Evolutionary conservation across 495 filamentous ascomycete species (phyloP).

Genomic region (Rhizodiscina lignyota): DNA sequence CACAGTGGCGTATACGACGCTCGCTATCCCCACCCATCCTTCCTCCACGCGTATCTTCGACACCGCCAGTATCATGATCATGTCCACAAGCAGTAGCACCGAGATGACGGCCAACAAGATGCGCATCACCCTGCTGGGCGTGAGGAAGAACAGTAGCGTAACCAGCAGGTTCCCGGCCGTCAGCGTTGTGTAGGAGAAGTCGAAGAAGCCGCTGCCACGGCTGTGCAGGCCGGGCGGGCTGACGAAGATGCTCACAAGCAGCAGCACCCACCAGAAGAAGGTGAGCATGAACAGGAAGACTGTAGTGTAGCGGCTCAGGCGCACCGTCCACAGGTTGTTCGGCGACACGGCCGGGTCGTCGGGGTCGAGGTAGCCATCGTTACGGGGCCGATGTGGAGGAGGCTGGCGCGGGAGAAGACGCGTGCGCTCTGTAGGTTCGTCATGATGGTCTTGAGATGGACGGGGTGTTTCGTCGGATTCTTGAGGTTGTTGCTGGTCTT

Average conservation of each 20-base stretch:
- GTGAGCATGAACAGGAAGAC: constrained; percentile 54
- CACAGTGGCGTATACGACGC: constrained; percentile 57
- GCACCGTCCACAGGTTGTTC: constrained; percentile 85
- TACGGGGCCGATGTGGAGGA: constrained; percentile 28
- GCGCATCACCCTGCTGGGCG: constrained; percentile 61
- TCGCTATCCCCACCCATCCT: constrained; percentile 75
- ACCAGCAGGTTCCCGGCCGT: constrained; percentile 48
- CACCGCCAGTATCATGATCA: constrained; percentile 61
- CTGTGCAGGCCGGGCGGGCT: constrained; percentile 72
- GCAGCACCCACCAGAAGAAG: constrained; percentile 80
- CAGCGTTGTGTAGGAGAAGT: constrained; percentile 38
- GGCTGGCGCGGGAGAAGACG: constrained; percentile 39
- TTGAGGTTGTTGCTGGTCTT: constrained; percentile 3
- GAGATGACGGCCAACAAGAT: constrained; percentile 48
- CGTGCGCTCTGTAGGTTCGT: constrained; percentile 55
- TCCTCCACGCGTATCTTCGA: constrained; percentile 62
- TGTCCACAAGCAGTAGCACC: constrained; percentile 59
- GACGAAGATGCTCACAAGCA: constrained; percentile 74
- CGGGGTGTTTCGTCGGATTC: constrained; percentile 8
- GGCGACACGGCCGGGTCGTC: constrained; percentile 94
- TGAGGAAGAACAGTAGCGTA: constrained; percentile 71
- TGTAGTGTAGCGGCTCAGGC: constrained; percentile 56
- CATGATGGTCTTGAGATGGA: constrained; percentile 14
- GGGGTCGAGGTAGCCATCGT: constrained; percentile 58
- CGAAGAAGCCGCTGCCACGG: constrained; percentile 79